phyloP scores from a whole-genome alignment of 805 yeast genomes.

The Blastobotrys peoriensis region DNA sequence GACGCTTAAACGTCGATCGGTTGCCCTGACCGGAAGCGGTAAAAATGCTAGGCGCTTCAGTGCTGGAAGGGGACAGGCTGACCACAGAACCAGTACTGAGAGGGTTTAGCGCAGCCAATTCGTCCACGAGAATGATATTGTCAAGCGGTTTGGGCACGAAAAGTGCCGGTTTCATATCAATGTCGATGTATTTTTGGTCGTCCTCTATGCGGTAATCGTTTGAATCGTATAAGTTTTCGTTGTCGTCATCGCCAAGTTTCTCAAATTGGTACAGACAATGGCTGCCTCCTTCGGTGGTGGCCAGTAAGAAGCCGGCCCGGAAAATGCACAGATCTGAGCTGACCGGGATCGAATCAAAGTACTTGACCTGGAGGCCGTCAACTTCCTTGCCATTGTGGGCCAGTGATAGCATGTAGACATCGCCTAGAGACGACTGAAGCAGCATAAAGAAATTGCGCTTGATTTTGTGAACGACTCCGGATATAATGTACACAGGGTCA shows the following conservation, averaged over 20 bases:
- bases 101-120: conserved; percentile 45
- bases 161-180: conserved; percentile 25
- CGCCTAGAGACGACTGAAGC: conserved; percentile 68
- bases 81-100: conserved; percentile 37
- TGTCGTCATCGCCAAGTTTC: conserved; percentile 55
- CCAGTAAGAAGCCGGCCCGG: conserved; percentile 70
- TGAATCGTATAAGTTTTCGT: conserved; percentile 27
- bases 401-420: conserved; percentile 60
- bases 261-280: conserved; percentile 74
- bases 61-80: conserved; percentile 25
- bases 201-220: conserved; percentile 27
- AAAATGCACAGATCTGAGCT: conserved; percentile 53
- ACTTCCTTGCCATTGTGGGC: conserved; percentile 32
- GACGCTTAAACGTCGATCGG: conserved; percentile 41
- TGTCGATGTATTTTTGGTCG: conserved; percentile 15
- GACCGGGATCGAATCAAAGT: conserved; percentile 71
- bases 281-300: conserved; percentile 56
- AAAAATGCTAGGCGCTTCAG: conserved; percentile 37
- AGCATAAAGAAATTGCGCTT: conserved; percentile 60
- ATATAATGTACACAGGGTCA: conserved; percentile 34
- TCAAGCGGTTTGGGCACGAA: conserved; percentile 30
- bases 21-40: conserved; percentile 38
- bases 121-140: conserved; percentile 56
- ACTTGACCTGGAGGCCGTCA: conserved; percentile 39
- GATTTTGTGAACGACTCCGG: conserved; percentile 60